Evolutionary conservation across 2,329 filamentous ascomycete genomes (phyloP).

Genomic region (Botrytis byssoidea): DNA sequence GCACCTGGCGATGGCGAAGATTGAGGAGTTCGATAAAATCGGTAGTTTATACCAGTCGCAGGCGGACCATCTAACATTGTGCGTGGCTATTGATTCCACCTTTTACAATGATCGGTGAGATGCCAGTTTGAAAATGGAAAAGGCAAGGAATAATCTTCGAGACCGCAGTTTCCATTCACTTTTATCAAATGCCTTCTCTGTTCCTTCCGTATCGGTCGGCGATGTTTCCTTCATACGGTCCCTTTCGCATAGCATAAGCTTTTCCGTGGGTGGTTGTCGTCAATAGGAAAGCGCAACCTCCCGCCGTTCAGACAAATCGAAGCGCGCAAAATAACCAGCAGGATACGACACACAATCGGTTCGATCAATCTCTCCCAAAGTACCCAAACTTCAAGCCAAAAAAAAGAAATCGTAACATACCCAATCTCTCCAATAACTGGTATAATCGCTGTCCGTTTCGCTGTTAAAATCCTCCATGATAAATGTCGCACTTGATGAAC

Average conservation of each 20-base stretch:
- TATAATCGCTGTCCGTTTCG: constrained; percentile 98
- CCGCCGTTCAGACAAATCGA: not conserved
- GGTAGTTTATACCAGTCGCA: not conserved
- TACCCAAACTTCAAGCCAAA: constrained; percentile 22
- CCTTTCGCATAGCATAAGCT: not conserved
- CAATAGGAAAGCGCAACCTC: not conserved
- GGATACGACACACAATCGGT: not conserved
- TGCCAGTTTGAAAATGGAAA: not conserved
- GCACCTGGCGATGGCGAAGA: not conserved
- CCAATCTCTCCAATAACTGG: constrained; percentile 99
- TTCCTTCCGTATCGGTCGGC: not conserved
- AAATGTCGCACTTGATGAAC: constrained; percentile 18
- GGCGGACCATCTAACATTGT: not conserved
- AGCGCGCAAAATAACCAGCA: constrained; percentile 10
- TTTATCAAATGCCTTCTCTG: not conserved
- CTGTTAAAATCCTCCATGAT: constrained; percentile 96
- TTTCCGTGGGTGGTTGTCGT: not conserved
- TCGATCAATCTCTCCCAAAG: not conserved
- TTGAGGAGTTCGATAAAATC: not conserved
- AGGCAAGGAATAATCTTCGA: not conserved
- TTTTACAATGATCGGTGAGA: constrained; percentile 1
- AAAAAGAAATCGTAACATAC: constrained; percentile 53
- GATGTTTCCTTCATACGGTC: not conserved
- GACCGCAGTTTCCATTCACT: not conserved
- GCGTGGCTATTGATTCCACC: not conserved